phyloP scores from a whole-genome alignment of 2,329 filamentous ascomycete genomes.

The Phoma sp. region DNA sequence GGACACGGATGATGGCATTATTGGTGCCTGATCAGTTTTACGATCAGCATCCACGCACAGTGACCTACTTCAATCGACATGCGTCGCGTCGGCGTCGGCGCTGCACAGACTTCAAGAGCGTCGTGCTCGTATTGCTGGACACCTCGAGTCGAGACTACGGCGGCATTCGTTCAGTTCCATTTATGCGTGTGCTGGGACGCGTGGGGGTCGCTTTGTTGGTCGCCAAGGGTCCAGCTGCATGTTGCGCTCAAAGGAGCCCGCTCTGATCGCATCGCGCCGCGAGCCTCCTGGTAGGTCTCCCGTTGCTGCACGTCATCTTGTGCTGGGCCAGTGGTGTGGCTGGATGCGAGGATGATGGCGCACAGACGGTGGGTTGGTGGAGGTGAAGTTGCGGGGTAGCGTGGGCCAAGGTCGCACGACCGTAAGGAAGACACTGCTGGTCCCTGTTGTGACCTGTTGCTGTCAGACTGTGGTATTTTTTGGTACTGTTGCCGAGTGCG shows the following conservation, averaged over 20 bases:
- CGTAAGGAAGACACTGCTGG: constrained; percentile 7
- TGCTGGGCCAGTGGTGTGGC: constrained; percentile 11
- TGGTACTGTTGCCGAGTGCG: no score
- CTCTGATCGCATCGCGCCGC: constrained; percentile 11
- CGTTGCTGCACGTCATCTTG: constrained; percentile 17
- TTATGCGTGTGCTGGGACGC: constrained; percentile 12
- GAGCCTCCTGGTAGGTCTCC: constrained; percentile 5
- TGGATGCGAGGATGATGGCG: not conserved
- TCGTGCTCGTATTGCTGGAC: not conserved
- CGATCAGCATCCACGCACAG: not conserved
- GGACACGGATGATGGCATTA: not conserved
- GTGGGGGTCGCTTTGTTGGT: constrained; percentile 14
- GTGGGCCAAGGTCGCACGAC: constrained; percentile 19
- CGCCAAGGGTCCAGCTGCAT: not conserved
- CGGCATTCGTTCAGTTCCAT: no score
- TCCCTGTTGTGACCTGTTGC: not conserved
- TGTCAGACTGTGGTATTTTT: not conserved
- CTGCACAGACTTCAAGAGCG: not conserved
- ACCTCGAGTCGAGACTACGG: not conserved
- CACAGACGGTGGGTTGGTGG: constrained; percentile 19
- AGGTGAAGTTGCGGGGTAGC: constrained; percentile 32
- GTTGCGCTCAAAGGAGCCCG: not conserved
- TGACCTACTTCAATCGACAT: no score
- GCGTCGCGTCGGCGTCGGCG: not conserved
- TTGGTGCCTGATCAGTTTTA: not conserved